phyloP scores from a whole-genome alignment of 2,329 filamentous ascomycete species.

The Pseudocercospora pini-densiflorae region DNA sequence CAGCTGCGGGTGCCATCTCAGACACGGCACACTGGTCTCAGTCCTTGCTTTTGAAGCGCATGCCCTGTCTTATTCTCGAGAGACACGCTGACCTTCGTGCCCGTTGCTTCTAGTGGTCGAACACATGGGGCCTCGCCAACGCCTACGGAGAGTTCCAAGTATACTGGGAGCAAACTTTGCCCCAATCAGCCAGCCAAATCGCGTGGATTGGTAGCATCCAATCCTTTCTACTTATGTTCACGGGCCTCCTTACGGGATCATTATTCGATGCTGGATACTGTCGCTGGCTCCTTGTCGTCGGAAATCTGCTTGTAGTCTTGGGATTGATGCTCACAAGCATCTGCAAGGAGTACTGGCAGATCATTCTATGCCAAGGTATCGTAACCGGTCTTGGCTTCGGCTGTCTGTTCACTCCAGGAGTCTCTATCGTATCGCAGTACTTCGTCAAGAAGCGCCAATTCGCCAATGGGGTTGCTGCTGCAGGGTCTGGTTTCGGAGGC shows the following conservation, averaged over 20 bases:
- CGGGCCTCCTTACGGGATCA: constrained; percentile 23
- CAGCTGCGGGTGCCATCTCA: too few species aligned
- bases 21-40: too few species aligned
- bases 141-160: background rate
- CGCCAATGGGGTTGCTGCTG: constrained; percentile 47
- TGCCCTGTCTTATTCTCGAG: too few species aligned
- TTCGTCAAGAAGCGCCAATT: constrained; percentile 47
- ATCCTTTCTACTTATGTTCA: constrained; percentile 48
- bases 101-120: background rate
- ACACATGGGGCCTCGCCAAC: constrained; percentile 1
- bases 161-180: background rate
- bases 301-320: constrained; percentile 47
- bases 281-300: constrained; percentile 25
- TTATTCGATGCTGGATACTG: constrained; percentile 8
- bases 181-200: constrained; percentile 1
- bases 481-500: constrained; percentile 43
- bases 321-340: constrained; percentile 51
- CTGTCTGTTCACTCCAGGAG: constrained; percentile 45
- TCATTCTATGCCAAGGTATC: constrained; percentile 51
- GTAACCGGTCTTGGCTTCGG: constrained; percentile 50
- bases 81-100: too few species aligned
- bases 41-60: too few species aligned
- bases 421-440: constrained; percentile 45
- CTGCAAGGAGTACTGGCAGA: constrained; percentile 50
- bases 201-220: constrained; percentile 36